Evolutionary conservation across 1,284 basidiomycete genomes (phyloP).

Genomic region (Hymenochaete sp.): DNA sequence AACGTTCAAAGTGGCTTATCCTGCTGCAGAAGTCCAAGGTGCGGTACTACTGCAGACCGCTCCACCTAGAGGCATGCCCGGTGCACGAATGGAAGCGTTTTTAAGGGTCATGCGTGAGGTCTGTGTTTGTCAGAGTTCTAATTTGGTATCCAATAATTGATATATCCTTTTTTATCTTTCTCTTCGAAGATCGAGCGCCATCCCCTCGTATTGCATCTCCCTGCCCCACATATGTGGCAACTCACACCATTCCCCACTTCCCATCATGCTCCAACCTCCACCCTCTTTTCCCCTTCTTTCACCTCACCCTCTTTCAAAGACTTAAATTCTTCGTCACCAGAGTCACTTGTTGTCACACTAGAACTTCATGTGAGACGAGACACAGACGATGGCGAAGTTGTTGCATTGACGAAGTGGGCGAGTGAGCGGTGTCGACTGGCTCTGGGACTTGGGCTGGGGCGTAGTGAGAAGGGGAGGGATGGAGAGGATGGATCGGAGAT

Average conservation of each 20-base stretch:
- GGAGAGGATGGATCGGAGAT: slow-evolving; percentile 30
- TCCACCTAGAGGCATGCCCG: slow-evolving; percentile 50
- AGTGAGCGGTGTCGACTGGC: slow-evolving; percentile 50
- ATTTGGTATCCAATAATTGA: slow-evolving; percentile 4
- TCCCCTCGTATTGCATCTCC: slow-evolving; percentile 67
- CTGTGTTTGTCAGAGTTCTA: slow-evolving; percentile 21
- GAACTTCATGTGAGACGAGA: slow-evolving; percentile 68
- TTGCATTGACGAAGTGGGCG: slow-evolving; percentile 65
- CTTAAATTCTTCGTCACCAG: slow-evolving; percentile 24
- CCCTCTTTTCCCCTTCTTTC: background rate
- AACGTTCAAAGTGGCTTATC: slow-evolving; percentile 76
- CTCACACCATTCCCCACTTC: slow-evolving; percentile 41
- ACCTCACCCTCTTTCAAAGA: slow-evolving; percentile 17
- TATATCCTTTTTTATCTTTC: slow-evolving; percentile 3
- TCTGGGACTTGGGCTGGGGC: slow-evolving; percentile 26
- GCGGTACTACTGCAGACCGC: slow-evolving; percentile 82
- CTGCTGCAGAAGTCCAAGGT: slow-evolving; percentile 70
- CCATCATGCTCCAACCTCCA: slow-evolving; percentile 8
- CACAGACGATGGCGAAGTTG: slow-evolving; percentile 62
- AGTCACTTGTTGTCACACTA: slow-evolving; percentile 70
- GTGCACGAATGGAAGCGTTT: slow-evolving; percentile 70
- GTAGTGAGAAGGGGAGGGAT: slow-evolving; percentile 23
- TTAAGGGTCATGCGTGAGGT: slow-evolving; percentile 75
- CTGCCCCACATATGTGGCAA: slow-evolving; percentile 82
- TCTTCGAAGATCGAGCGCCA: slow-evolving; percentile 66